Evolutionary conservation across 225 moss, liverwort and hornwort genomes (phyloP).

Genomic region (Bryum argenteum): DNA sequence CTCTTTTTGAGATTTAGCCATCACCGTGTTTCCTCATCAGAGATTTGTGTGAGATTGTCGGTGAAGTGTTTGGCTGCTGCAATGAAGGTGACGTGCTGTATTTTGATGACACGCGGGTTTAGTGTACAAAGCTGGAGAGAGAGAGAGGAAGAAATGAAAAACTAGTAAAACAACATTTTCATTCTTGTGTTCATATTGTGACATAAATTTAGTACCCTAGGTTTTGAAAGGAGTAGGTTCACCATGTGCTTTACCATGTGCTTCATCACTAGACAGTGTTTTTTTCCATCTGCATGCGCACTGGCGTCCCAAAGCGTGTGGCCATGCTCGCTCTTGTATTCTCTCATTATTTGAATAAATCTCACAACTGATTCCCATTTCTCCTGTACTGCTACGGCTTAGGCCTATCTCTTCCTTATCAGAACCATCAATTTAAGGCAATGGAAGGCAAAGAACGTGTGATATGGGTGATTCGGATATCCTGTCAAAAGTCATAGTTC

Average conservation of each 20-base stretch:
- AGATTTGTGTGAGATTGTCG: constrained; percentile 28
- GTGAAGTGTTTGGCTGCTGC: constrained; percentile 24
- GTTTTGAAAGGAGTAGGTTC: constrained; percentile 47
- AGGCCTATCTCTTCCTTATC: too few species aligned
- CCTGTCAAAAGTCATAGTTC: too few species aligned
- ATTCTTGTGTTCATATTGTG: constrained; percentile 88
- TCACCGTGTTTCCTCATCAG: constrained; percentile 21
- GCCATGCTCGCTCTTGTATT: constrained; percentile 32
- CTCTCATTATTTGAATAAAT: constrained; percentile 48
- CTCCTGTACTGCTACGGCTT: neutral
- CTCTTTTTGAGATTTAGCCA: constrained; percentile 21
- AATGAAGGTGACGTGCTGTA: constrained; percentile 32
- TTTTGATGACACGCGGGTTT: constrained; percentile 42
- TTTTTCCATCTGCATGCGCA: constrained; percentile 22
- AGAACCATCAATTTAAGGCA: too few species aligned
- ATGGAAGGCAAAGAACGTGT: too few species aligned
- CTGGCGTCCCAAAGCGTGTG: constrained; percentile 24
- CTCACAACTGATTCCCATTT: constrained; percentile 24
- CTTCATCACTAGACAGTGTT: constrained; percentile 17
- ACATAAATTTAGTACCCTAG: constrained; percentile 52
- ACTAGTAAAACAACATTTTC: constrained; percentile 26
- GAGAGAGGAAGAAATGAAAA: constrained; percentile 18
- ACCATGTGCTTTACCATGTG: constrained; percentile 29
- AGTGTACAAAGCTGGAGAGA: constrained; percentile 56
- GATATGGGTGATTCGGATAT: too few species aligned